A percentile compares a stretch with the other conserved stretches of the same genome.
Conservation (phyloP, 495 filamentous ascomycete species). For the Glutinoglossum americanum region DNA sequence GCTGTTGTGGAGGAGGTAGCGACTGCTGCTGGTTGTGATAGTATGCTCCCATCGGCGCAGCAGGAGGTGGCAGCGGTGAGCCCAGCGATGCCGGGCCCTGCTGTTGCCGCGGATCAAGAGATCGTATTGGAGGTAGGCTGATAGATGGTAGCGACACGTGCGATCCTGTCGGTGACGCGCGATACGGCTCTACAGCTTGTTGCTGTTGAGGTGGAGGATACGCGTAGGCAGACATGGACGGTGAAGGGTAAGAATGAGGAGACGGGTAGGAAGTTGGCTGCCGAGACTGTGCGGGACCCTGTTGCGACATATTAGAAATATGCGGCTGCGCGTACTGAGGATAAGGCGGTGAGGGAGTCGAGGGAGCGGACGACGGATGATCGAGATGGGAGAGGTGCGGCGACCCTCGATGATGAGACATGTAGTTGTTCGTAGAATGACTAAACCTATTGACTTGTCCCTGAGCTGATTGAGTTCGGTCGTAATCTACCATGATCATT, state of each 20-base stretch:
- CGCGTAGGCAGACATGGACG: constrained; percentile 31
- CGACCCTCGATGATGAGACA: constrained; percentile 13
- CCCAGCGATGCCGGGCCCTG: constrained; percentile 18
- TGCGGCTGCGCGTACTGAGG: constrained; percentile 12
- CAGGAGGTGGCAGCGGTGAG: constrained; percentile 15
- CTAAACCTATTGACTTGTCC: constrained; percentile 10
- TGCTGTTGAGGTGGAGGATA: constrained; percentile 30
- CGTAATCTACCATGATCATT: constrained; percentile 20
- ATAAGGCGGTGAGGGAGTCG: constrained; percentile 17
- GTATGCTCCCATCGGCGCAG: constrained; percentile 15
- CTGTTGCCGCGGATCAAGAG: constrained; percentile 21
- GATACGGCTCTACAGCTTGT: constrained; percentile 23
- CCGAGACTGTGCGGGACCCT: constrained; percentile 8
- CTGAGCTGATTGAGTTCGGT: constrained; percentile 13
- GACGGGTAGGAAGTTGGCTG: constrained; percentile 30
- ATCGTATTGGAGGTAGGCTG: constrained; percentile 42
- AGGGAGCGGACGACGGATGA: constrained; percentile 9
- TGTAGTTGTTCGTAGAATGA: constrained; percentile 4
- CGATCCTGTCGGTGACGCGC: constrained; percentile 26
- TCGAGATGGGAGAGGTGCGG: constrained; percentile 16
- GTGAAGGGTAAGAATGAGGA: constrained; percentile 32
- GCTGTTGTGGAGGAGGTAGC: constrained; percentile 17
- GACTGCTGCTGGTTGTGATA: constrained; percentile 15
- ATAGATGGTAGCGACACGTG: constrained; percentile 28
- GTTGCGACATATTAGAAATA: constrained; percentile 13